Evolutionary conservation across 1,284 basidiomycete genomes (phyloP), one percentile per base, ranked within the genome.

Genomic region (Trametes versicolor): DNA sequence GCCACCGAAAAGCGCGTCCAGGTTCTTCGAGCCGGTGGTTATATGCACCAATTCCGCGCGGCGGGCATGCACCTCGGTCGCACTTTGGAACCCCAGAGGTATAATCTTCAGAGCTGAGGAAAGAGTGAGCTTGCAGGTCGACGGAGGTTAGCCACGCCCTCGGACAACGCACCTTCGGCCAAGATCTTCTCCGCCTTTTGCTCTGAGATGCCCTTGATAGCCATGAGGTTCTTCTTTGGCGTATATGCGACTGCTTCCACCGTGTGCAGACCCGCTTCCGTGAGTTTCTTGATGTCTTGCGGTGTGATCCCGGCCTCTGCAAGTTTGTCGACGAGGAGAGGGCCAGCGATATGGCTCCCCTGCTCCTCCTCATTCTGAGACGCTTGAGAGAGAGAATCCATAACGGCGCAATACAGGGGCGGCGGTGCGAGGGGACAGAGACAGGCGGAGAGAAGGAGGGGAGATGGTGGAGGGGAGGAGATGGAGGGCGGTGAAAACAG

Each of bases 101-200:
- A 99, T 92, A 71, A 99, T 93, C 81, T 98, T 99, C 75, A 93
- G 91, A 2, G 97, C 98, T 98, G 72, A 21, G 8, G 9, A 29
- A 0, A 32, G 4, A 21, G n/a, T 43, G 23, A 43, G 19, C 34
- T n/a, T 13, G 34, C 6, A 37, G 36, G 12, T 43, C 34, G 19
- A 51, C 41, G 36, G 25, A 41, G 32, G 29, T 17, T 50, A 50
- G 8, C 7, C 23, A 29, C 10, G 13, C 15, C n/a, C 1, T 17
- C 6, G 7, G 25, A 19, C 15, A n/a, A 77, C 87, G 68, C 66
- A 95, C 97, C 96, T 83, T 98, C 96, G 13, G 86, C 82, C 27
- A 99, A 79, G 63, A 99, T 97, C 83, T 97, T 99, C 78, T 99
- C 98, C 2, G 97, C 98, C 77, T 99, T 99, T 72, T 93, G 88